Conservation (phyloP, 441 rosid genomes). For the Populus tomentosa region DNA sequence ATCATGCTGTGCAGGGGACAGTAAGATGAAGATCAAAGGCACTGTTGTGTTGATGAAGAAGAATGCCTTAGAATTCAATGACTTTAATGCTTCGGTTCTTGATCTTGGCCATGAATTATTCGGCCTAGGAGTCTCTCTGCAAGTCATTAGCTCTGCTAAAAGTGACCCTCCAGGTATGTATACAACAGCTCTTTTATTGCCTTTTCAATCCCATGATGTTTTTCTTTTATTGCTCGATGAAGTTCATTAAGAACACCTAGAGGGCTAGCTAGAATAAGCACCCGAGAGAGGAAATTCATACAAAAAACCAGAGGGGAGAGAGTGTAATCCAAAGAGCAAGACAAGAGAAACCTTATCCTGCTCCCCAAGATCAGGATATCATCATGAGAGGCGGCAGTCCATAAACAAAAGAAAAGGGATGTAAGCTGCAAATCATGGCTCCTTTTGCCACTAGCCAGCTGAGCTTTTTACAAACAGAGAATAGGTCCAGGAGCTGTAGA, state of each 20-base stretch:
- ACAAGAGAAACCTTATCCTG: not conserved
- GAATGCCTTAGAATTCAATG: conserved; percentile 77
- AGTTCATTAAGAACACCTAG: not conserved
- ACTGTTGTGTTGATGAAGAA: conserved; percentile 79
- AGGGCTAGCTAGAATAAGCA: not conserved
- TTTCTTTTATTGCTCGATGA: not conserved
- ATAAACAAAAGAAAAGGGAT: not conserved
- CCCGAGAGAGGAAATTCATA: not conserved
- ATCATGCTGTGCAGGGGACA: conserved; percentile 16
- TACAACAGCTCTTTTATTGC: not conserved
- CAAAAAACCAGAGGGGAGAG: not conserved
- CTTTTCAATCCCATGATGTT: not conserved
- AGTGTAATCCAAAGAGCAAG: not conserved
- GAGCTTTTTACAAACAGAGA: not conserved
- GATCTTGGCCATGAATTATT: conserved; percentile 64
- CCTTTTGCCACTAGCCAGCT: not conserved
- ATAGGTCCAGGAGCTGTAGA: not conserved
- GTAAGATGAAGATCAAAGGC: conserved; percentile 42
- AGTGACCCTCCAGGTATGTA: conserved; percentile 33
- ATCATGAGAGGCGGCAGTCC: not conserved
- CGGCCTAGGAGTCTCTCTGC: conserved; percentile 56
- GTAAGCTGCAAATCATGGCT: not conserved
- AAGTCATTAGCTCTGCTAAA: conserved; percentile 56
- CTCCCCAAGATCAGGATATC: not conserved
- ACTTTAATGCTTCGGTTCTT: conserved; percentile 55